Percentiles rank a stretch among this genome's conserved stretches.
Conservation (phyloP, 345 rosid species). For the Dipteronia sinensis region DNA sequence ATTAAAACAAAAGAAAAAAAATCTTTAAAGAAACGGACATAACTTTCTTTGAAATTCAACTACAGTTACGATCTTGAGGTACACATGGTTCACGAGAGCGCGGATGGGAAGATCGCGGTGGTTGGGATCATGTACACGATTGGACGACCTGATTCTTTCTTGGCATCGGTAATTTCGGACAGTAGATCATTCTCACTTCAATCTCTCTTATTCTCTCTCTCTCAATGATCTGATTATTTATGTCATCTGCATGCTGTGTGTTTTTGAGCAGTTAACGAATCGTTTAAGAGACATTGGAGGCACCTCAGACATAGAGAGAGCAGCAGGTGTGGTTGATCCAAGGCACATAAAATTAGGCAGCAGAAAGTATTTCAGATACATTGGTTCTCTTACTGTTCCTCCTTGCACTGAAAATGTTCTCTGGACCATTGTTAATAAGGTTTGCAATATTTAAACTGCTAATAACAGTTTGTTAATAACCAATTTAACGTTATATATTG, state of each 20-base stretch:
- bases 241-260: background rate
- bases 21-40: too few species aligned
- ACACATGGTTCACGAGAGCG: constrained; percentile 79
- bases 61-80: constrained; percentile 62
- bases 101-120: constrained; percentile 60
- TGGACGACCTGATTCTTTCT: constrained; percentile 71
- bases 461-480: too few species aligned
- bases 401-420: constrained; percentile 77
- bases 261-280: constrained; percentile 39
- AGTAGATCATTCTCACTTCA: background rate
- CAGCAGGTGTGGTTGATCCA: constrained; percentile 56
- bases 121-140: constrained; percentile 67
- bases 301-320: constrained; percentile 24
- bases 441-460: too few species aligned
- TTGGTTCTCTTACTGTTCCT: constrained; percentile 88
- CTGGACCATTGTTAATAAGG: constrained; percentile 76
- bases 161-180: constrained; percentile 44
- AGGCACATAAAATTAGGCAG: constrained; percentile 50
- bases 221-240: background rate
- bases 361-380: constrained; percentile 70
- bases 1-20: too few species aligned
- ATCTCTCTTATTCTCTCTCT: background rate
- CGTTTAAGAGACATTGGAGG: constrained; percentile 39
- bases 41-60: too few species aligned
- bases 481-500: too few species aligned